Evolutionary conservation across 2,329 filamentous ascomycete species (phyloP).

Genomic region (Talaromyces amestolkiae): DNA sequence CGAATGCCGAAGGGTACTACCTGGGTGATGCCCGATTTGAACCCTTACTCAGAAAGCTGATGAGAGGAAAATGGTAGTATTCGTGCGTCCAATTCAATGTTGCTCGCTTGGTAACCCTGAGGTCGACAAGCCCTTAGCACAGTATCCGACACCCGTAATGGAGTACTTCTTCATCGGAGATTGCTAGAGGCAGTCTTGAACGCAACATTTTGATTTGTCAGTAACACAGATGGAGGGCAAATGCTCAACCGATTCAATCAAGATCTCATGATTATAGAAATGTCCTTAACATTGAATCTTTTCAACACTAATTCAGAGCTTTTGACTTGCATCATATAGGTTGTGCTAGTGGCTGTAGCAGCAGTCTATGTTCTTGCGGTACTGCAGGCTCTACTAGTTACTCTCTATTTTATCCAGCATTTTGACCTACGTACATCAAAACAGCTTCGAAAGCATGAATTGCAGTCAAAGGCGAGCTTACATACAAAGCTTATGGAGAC

Average conservation of each 20-base stretch:
- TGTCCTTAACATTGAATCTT: conserved; percentile 40
- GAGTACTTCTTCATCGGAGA: too few relatives aligned
- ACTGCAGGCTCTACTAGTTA: conserved; percentile 43
- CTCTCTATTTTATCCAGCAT: conserved; percentile 45
- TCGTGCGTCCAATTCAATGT: too few relatives aligned
- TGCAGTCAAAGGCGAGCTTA: conserved; percentile 60
- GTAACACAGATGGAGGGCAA: background rate
- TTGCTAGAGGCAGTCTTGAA: conserved; percentile 3
- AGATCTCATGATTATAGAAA: conserved; percentile 45
- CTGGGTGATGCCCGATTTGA: too few relatives aligned
- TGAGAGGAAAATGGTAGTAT: too few relatives aligned
- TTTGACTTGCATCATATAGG: conserved; percentile 46
- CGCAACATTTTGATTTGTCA: conserved; percentile 2
- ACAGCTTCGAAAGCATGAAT: conserved; percentile 59
- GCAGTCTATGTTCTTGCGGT: conserved; percentile 53
- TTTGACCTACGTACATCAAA: conserved; percentile 61
- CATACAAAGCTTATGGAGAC: conserved; percentile 60
- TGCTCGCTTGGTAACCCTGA: too few relatives aligned
- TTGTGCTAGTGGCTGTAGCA: conserved; percentile 48
- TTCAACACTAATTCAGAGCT: background rate
- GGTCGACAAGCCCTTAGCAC: too few relatives aligned
- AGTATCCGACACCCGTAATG: too few relatives aligned
- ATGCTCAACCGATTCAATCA: conserved; percentile 25
- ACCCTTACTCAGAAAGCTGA: too few relatives aligned
- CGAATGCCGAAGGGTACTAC: too few relatives aligned